A percentile compares a stretch with the other conserved stretches of the same genome.
These are phyloP conservation scores for Fragilaria crotonensis DNA, from an alignment of 108 stramenopile species.

Conservation along the genomic window DNA sequence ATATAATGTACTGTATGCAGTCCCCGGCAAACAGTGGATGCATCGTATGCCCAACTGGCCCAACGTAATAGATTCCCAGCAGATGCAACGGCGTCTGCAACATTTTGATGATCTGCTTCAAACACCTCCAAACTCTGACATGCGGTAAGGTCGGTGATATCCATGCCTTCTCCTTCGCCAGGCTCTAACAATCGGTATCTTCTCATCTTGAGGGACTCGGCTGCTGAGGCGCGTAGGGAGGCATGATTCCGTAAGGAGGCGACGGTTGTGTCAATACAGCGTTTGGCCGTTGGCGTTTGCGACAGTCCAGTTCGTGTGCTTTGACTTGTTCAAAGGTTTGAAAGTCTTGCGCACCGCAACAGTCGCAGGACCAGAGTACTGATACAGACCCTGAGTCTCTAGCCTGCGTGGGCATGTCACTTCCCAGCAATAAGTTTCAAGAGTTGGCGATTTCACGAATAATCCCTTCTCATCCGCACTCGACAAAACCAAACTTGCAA, in stretches of 20 bases:
- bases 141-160: conserved; percentile 12
- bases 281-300: conserved; percentile 8
- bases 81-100: conserved; percentile 13
- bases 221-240: not conserved
- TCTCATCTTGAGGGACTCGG: not conserved
- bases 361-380: conserved; percentile 44
- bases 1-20: conserved; percentile 10
- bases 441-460: too few species aligned
- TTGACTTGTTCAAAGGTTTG: conserved; percentile 35
- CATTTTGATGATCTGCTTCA: conserved; percentile 23
- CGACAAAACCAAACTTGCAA: too few species aligned
- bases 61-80: not conserved
- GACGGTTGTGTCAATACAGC: conserved; percentile 1
- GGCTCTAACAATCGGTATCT: conserved; percentile 10
- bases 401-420: too few species aligned
- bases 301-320: conserved; percentile 27
- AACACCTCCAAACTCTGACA: conserved; percentile 35
- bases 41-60: conserved; percentile 41
- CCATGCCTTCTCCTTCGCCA: not conserved
- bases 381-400: too few species aligned
- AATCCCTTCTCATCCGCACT: too few species aligned
- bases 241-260: conserved; percentile 3
- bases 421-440: too few species aligned
- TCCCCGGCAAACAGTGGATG: conserved; percentile 21
- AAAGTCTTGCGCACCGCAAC: conserved; percentile 23